Evolutionary conservation across 495 filamentous ascomycete genomes (phyloP), one percentile per base, ranked within the genome.

Genomic region (Aspergillus incahuasiensis): DNA sequence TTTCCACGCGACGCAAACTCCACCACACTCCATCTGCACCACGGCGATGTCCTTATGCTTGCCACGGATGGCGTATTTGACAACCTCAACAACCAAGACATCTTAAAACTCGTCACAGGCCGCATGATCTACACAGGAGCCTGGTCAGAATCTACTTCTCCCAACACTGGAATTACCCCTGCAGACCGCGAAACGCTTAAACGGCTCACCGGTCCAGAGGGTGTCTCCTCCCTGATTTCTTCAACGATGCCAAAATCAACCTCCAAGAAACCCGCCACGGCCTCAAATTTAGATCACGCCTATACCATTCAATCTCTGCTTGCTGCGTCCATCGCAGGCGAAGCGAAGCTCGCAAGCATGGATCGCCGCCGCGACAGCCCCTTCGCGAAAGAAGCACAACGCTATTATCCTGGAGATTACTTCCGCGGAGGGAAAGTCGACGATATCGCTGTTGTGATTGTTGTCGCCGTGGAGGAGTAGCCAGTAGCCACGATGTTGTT

Each of bases 11-110:
- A 97, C 63, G 90, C 95, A n/a, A 83, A 82, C 58, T 79, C 92
- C 32, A 86, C 87, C 40, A 81, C 79, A 41, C 83, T 95, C 63
- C 69, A 70, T 9, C 80, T 97, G 57, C 84, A 86, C 53, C 90
- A 97, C 69, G 94, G 94, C 5, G 94, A 98, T 66, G 87, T 97
- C 6, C 71, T 97, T 13, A 72, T 98, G 15, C 86, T 97, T 56
- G 94, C 91, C 4, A 96, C 89, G 6, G 94, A 98, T 65, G 94
- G 94, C 5, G 89, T 97, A 4, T 96, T 92, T 84, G 94, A 98
- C 68, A 98, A 98, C 63, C 77, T 98, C n/a, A 91, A 86, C 59
- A 85, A 89, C 59, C 86, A 92, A 63, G 89, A 97, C 58, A 84
- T 94, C 22, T 79, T 98, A 15, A 82, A 84, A 47, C 81, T 94